Conservation (phyloP, 345 rosid genomes). For the Populus nigra region DNA sequence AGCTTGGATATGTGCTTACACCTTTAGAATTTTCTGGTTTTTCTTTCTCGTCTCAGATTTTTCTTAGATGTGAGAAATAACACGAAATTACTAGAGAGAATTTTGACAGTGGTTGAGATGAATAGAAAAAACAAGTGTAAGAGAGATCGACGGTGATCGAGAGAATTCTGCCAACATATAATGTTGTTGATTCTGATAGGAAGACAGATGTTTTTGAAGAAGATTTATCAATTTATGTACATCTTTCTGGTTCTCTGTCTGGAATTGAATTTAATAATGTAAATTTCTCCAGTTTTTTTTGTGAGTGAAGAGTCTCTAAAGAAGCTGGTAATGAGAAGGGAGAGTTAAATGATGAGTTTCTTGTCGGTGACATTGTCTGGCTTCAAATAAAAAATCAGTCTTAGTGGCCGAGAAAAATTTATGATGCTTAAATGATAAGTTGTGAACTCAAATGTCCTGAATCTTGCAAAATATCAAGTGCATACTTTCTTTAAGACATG, state of each 20-base stretch:
- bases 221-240: constrained; percentile 64
- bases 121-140: too few relatives aligned
- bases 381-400: constrained; percentile 48
- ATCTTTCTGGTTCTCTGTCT: constrained; percentile 44
- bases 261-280: constrained; percentile 13
- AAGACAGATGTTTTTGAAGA: constrained; percentile 51
- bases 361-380: constrained; percentile 81
- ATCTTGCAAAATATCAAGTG: too few relatives aligned
- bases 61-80: too few relatives aligned
- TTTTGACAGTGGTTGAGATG: too few relatives aligned
- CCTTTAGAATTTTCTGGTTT: too few relatives aligned
- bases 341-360: constrained; percentile 24
- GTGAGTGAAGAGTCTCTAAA: constrained; percentile 16
- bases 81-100: too few relatives aligned
- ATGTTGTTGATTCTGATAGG: constrained; percentile 34
- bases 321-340: constrained; percentile 25
- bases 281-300: constrained; percentile 13
- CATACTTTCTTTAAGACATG: too few relatives aligned
- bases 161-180: too few relatives aligned
- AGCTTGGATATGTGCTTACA: too few relatives aligned
- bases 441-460: too few relatives aligned
- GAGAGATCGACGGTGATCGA: too few relatives aligned
- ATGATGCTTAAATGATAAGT: constrained; percentile 12
- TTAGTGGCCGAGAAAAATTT: constrained; percentile 90
- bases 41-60: too few relatives aligned